A percentile compares a stretch with the other conserved stretches of the same genome.
phyloP scores from a whole-genome alignment of 306 rosid genomes.

The Comarum palustre region DNA sequence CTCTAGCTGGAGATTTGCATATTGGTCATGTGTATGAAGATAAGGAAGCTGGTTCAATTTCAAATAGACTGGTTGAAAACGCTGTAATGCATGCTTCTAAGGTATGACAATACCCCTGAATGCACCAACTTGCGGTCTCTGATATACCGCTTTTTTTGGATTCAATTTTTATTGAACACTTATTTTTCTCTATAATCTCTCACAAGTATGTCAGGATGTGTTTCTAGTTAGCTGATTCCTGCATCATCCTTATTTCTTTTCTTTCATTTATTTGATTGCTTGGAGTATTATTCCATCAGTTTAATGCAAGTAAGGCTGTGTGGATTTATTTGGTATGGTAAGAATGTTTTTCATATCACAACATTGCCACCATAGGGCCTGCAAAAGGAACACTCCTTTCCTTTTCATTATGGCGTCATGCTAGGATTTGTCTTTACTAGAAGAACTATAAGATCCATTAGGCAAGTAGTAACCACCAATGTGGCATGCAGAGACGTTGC shows the following conservation, averaged over 20 bases:
- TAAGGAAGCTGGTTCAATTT: constrained; percentile 28
- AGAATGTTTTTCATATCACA: constrained; percentile 4
- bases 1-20: constrained; percentile 32
- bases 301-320: neutral
- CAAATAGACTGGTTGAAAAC: constrained; percentile 33
- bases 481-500: constrained; percentile 49
- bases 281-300: neutral
- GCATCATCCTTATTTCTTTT: neutral
- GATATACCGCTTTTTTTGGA: neutral
- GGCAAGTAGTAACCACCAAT: constrained; percentile 40
- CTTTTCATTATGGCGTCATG: neutral
- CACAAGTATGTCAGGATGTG: neutral
- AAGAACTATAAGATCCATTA: constrained; percentile 26
- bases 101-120: constrained; percentile 30
- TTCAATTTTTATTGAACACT: neutral
- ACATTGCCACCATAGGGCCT: neutral
- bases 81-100: constrained; percentile 31
- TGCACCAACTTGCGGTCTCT: neutral
- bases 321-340: constrained; percentile 19
- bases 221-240: neutral
- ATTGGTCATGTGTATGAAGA: constrained; percentile 28
- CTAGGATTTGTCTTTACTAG: constrained; percentile 1
- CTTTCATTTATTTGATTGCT: neutral
- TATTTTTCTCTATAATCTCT: neutral
- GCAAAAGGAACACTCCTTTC: constrained; percentile 17